Evolutionary conservation across 2,329 filamentous ascomycete genomes (phyloP).

Genomic region (Cordyceps farinosa): DNA sequence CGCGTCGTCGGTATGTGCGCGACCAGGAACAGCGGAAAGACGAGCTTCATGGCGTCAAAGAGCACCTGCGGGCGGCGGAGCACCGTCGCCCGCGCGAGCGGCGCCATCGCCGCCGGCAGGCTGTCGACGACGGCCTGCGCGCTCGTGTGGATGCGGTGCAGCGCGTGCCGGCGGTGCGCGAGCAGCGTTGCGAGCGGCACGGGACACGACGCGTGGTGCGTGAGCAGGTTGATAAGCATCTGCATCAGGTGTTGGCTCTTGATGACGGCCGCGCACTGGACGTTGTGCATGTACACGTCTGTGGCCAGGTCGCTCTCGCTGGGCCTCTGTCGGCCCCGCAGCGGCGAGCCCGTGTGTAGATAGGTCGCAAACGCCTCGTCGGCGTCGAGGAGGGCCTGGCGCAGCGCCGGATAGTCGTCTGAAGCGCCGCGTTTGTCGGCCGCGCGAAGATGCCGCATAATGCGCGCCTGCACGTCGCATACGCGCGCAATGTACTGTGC

Average conservation of each 20-base stretch:
- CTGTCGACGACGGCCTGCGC: conserved; percentile 30
- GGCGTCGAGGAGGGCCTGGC: conserved; percentile 20
- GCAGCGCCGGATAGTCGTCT: conserved; percentile 27
- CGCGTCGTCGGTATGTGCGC: conserved; percentile 29
- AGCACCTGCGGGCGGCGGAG: conserved; percentile 28
- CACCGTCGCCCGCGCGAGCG: conserved; percentile 18
- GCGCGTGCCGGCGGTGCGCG: conserved; percentile 27
- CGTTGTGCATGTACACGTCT: conserved; percentile 32
- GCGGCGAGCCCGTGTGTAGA: conserved; percentile 19
- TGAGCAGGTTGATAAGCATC: conserved; percentile 34
- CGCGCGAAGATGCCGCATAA: conserved; percentile 26
- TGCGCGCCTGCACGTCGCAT: conserved; percentile 27
- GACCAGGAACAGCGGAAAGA: conserved; percentile 37
- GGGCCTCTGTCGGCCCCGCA: background rate
- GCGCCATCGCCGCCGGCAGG: conserved; percentile 27
- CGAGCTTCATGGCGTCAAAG: conserved; percentile 36
- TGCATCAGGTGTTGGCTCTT: conserved; percentile 35
- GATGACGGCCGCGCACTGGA: conserved; percentile 32
- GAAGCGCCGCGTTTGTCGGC: conserved; percentile 30
- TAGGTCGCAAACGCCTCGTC: conserved; percentile 13
- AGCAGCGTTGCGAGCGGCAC: conserved; percentile 26
- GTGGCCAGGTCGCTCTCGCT: conserved; percentile 17
- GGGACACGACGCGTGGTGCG: conserved; percentile 27
- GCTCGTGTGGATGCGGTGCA: conserved; percentile 30
- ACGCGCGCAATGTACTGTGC: conserved; percentile 28